Percentiles rank a stretch among this genome's conserved stretches.
These are phyloP conservation scores for Plectosphaerella sp. DNA, from an alignment of 2,329 filamentous ascomycete species.

Conservation along the genomic window DNA sequence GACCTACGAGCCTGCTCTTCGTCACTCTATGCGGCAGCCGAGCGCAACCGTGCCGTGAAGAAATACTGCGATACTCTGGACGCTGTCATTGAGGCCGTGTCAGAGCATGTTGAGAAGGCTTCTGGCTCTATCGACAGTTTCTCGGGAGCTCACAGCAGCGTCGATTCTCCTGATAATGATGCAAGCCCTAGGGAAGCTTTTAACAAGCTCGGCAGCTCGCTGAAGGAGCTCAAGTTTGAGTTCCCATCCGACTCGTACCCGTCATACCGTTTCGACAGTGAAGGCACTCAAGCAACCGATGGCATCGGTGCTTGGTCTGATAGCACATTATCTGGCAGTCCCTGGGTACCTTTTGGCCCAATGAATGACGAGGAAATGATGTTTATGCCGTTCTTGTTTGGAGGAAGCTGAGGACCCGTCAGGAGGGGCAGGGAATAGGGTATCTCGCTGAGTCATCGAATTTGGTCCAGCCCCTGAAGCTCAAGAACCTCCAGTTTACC, in stretches of 20 bases:
- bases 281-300: too few species aligned
- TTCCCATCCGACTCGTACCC: neutral
- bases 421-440: too few species aligned
- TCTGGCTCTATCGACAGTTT: neutral
- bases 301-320: too few species aligned
- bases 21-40: neutral
- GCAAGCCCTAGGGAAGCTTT: neutral
- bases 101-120: neutral
- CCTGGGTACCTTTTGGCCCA: too few species aligned
- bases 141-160: neutral
- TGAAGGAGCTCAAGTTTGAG: neutral
- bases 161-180: neutral
- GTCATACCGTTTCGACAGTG: neutral
- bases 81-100: neutral
- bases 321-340: too few species aligned
- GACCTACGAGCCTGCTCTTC: neutral
- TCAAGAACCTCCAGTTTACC: too few species aligned
- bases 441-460: too few species aligned
- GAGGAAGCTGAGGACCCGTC: too few species aligned
- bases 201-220: neutral
- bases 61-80: neutral
- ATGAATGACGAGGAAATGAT: too few species aligned
- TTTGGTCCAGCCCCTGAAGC: too few species aligned
- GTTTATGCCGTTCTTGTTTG: too few species aligned
- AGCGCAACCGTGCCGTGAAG: neutral